Evolutionary conservation across 2,329 filamentous ascomycete species (phyloP), one percentile per base, ranked within the genome.

Genomic region (Trichoderma sp.): DNA sequence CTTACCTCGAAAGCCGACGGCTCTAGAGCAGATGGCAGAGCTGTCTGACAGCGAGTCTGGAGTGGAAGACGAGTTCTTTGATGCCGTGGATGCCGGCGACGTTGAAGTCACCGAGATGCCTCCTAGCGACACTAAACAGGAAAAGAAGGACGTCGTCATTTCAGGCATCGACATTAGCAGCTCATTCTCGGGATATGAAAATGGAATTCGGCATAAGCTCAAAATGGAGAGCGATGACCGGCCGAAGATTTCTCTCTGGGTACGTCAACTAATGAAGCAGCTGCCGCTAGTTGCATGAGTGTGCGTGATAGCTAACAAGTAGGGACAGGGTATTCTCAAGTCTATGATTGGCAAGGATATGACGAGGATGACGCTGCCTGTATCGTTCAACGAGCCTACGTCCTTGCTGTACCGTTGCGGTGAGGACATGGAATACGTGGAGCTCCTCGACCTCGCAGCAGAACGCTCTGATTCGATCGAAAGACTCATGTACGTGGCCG

Each of bases 321-420:
- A 61, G 13, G 47, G 61, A 32, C 74, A 98, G 95, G 92, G 92
- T 75, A 98, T 99, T 76, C 85, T 99, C 74, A 99, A 98, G 84
- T 98, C 95, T 26, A 98, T 99, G 96, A 97, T 99, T 82, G 96
- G 96, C 74, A 98, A 99, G 81, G 96, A 99, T 79, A 98, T 99
- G 96, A 98, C 96, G 47, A 98, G 97, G 85, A 99, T 99, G 95
- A 98, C 96, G 0, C 85, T 99, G 23, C 96, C 96, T 0, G 96
- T 99, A 2, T 97, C 96, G 0, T 98, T 99, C 85, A 99, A 99
- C 82, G 96, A 99, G 81, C 96, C 96, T 0, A 99, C 96, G 0
- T 98, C 96, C 6, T 85, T 99, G 13, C 87, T 99, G 9, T 96
- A 98, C 81, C 93, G 96, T 79, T 95, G 97, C 57, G 94, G 93